Percentiles rank a stretch among this genome's conserved stretches.
Evolutionary conservation across 2,329 filamentous ascomycete genomes (phyloP).

Genomic region (Huntiella moniliformis): DNA sequence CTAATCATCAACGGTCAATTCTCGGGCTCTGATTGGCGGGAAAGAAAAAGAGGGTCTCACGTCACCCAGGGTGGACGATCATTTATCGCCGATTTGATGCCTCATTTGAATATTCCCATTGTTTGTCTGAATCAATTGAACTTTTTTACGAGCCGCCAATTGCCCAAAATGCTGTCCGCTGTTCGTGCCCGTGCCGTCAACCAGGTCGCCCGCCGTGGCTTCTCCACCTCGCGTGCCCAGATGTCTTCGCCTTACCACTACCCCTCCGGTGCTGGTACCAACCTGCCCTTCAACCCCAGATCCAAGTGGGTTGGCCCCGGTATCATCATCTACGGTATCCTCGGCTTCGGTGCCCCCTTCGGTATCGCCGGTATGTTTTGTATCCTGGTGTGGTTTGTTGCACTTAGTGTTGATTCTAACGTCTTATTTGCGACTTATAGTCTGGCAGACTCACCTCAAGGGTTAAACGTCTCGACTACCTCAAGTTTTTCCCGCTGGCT

Average conservation of each 20-base stretch:
- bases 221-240: slow-evolving; percentile 76
- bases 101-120: too few relatives aligned
- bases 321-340: slow-evolving; percentile 56
- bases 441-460: slow-evolving; percentile 31
- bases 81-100: too few relatives aligned
- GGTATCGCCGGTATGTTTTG: slow-evolving; percentile 38
- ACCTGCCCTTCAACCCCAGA: slow-evolving; percentile 93
- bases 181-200: slow-evolving; percentile 34
- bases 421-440: slow-evolving; percentile 17
- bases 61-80: too few relatives aligned
- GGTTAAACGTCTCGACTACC: slow-evolving; percentile 2
- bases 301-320: slow-evolving; percentile 65
- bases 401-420: not conserved
- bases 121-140: too few relatives aligned
- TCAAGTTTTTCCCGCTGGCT: too few relatives aligned
- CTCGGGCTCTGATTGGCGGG: slow-evolving; percentile 1
- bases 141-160: not conserved
- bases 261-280: slow-evolving; percentile 83
- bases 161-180: slow-evolving; percentile 59
- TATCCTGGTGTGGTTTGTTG: not conserved
- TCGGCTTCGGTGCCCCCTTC: slow-evolving; percentile 43
- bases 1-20: not conserved
- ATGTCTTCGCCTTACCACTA: slow-evolving; percentile 92
- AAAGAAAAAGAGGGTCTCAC: too few relatives aligned
- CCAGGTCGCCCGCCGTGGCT: slow-evolving; percentile 66